A percentile compares a stretch with the other conserved stretches of the same genome.
Evolutionary conservation across 1,284 basidiomycete genomes (phyloP).

Genomic region (Somion occarium): DNA sequence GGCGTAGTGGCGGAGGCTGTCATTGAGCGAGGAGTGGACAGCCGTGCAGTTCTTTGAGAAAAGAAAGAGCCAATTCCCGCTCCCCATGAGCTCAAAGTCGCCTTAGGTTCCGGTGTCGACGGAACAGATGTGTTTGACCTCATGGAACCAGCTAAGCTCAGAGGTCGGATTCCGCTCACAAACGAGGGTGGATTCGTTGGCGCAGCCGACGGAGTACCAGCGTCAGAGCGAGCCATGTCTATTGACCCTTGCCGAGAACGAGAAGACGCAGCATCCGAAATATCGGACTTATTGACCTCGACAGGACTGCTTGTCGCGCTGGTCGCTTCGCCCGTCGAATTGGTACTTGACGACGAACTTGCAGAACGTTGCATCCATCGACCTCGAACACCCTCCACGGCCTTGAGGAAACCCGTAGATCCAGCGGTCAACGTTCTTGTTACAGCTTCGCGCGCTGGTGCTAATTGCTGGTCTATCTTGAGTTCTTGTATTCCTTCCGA

Average conservation of each 20-base stretch:
- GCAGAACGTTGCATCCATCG: slow-evolving; percentile 54
- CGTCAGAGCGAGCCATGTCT: slow-evolving; percentile 2
- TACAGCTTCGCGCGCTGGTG: slow-evolving; percentile 83
- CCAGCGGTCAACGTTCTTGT: slow-evolving; percentile 69
- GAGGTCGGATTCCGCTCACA: slow-evolving; percentile 22
- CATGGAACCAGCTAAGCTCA: slow-evolving; percentile 27
- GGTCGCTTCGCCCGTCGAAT: slow-evolving; percentile 15
- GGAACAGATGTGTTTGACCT: slow-evolving; percentile 26
- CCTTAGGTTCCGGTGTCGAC: slow-evolving; percentile 27
- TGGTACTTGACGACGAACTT: slow-evolving; percentile 28
- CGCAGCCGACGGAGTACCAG: slow-evolving; percentile 7
- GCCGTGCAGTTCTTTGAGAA: slow-evolving; percentile 33
- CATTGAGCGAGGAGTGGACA: slow-evolving; percentile 23
- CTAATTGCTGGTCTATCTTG: slow-evolving; percentile 84
- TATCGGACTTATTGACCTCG: slow-evolving; percentile 44
- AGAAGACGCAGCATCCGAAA: slow-evolving; percentile 15
- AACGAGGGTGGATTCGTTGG: slow-evolving; percentile 9
- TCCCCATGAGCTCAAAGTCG: slow-evolving; percentile 45
- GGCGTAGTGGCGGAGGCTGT: slow-evolving; percentile 11
- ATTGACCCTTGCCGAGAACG: slow-evolving; percentile 5
- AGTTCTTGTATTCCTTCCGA: slow-evolving; percentile 89
- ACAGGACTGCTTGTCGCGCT: slow-evolving; percentile 35
- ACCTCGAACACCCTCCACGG: slow-evolving; percentile 80
- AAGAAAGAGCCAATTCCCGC: slow-evolving; percentile 61
- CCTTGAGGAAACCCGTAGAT: slow-evolving; percentile 81